Evolutionary conservation across 1,284 basidiomycete genomes (phyloP), one percentile per base, ranked within the genome.

Genomic region (Takashimella koratensis): DNA sequence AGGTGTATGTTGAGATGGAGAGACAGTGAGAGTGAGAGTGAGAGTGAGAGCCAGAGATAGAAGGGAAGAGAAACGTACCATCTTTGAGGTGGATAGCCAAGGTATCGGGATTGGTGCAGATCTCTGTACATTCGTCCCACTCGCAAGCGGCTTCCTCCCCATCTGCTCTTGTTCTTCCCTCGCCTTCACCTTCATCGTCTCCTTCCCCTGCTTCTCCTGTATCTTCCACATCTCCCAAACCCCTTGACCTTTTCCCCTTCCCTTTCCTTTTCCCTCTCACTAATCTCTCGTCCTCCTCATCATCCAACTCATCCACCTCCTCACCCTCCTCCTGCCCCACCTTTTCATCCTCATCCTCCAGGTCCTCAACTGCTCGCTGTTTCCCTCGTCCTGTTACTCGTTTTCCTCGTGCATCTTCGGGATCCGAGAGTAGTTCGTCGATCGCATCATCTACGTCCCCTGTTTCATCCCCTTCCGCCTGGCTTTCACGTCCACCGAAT

Each of bases 371-470:
- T 36, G 10, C n/a, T 48, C 52, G 25, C 27, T 46, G 19, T 36
- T 51, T 8, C 24, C 46, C 19, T 47, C 51, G 8, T 22, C 43
- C 3, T 39, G 42, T 2, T 47, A 36, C 16, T 16, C 30, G 30
- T 36, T 36, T 36, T 16, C 30, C 16, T 16, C 30, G 16, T 36
- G 30, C 50, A 11, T 44, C 47, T 11, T 26, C 52, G 8, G 44
- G 49, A 11, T 62, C 65, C 3, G 59, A 63, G 16, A 66, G 51
- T 2, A 66, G 50, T 49, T 62, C 66, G 36, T 66, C 64, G 22
- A 66, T 66, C 48, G 64, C 64, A 21, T 64, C 62, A 36, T 68
- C 66, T 2, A 68, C 55, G 20, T 64, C 62, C 52, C n/a, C n/a
- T n/a, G 60, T 60, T 1, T 52, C 50, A 39, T 30, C 43, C 21